Evolutionary conservation across 352 stramenopile genomes (phyloP), one percentile per base, ranked within the genome.

Genomic region (Globisporangium takayamanum): DNA sequence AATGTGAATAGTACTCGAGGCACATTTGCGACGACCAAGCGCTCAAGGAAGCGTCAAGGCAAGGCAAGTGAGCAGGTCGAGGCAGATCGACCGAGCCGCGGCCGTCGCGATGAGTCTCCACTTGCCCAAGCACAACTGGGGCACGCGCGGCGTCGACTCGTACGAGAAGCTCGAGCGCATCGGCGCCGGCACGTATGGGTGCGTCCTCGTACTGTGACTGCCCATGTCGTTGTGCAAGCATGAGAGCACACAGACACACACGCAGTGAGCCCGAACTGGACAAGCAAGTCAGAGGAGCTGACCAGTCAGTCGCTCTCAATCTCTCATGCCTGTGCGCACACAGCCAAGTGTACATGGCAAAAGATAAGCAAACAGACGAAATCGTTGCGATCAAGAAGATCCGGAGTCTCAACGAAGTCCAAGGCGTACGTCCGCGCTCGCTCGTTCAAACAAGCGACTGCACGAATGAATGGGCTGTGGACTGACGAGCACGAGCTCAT

Each of bases 331-430:
- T 45, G 39, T 18, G 3, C 39, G 39, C 8, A 42, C 25, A 7
- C 62, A 94, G 84, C 0, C 82, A 95, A 67, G 86, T 95, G 60
- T 95, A 93, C 59, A 90, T 93, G 83, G 86, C 86, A 52, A 91
- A 91, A 64, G 81, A 95, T 67, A 93, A 91, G 61, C 63, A 70
- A 28, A 93, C 82, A 39, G 76, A 78, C 30, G 82, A 95, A 46
- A 69, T 94, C n/a, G 86, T 95, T 11, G 86, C 86, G n/a, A 90
- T 95, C 59, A 95, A 95, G 74, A 95, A 95, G 65, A 95, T 95
- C 65, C 84, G 86, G 46, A 95, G 84, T 55, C 72, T 94, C 8
- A 95, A 95, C 44, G 86, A 95, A 88, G 82, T 95, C 28, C 86
- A 95, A 53, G 86, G 86, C 58, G 83, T 95, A 57, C 67, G 73